Conservation (phyloP, 2,329 filamentous ascomycete genomes). For the Exophiala bonariae region DNA sequence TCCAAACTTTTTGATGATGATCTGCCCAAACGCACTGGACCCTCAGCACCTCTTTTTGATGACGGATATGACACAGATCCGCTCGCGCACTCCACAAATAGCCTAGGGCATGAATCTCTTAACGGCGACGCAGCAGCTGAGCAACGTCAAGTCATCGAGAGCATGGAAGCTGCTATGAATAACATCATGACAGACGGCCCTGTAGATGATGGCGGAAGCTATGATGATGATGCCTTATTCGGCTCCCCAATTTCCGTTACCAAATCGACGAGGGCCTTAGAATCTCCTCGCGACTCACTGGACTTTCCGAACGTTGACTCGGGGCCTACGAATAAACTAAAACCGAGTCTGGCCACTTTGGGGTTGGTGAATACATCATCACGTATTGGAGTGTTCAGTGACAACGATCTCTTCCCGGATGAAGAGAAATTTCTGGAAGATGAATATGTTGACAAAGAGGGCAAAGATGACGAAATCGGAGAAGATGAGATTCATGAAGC, state of each 20-base stretch:
- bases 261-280: slow-evolving; percentile 57
- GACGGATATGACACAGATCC: slow-evolving; percentile 73
- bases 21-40: slow-evolving; percentile 12
- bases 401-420: slow-evolving; percentile 90
- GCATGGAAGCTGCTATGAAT: slow-evolving; percentile 87
- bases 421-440: slow-evolving; percentile 83
- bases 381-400: slow-evolving; percentile 83
- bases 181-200: slow-evolving; percentile 86
- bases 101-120: slow-evolving; percentile 69
- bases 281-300: slow-evolving; percentile 63
- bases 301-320: slow-evolving; percentile 53
- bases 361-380: slow-evolving; percentile 86
- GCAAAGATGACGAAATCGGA: slow-evolving; percentile 57
- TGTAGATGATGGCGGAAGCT: slow-evolving; percentile 36
- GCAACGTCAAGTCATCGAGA: slow-evolving; percentile 80
- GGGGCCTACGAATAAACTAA: slow-evolving; percentile 54
- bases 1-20: slow-evolving; percentile 47
- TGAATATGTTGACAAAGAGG: slow-evolving; percentile 73
- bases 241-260: slow-evolving; percentile 48
- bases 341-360: slow-evolving; percentile 85
- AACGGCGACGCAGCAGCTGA: slow-evolving; percentile 55
- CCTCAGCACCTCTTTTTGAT: slow-evolving; percentile 67
- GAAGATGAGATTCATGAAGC: slow-evolving; percentile 89
- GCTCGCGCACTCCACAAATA: slow-evolving; percentile 75
- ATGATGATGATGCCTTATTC: slow-evolving; percentile 36